Percentiles rank a stretch among this genome's conserved stretches.
Evolutionary conservation across 768 basidiomycete genomes (phyloP).

Genomic region (Boletus sensibilis): DNA sequence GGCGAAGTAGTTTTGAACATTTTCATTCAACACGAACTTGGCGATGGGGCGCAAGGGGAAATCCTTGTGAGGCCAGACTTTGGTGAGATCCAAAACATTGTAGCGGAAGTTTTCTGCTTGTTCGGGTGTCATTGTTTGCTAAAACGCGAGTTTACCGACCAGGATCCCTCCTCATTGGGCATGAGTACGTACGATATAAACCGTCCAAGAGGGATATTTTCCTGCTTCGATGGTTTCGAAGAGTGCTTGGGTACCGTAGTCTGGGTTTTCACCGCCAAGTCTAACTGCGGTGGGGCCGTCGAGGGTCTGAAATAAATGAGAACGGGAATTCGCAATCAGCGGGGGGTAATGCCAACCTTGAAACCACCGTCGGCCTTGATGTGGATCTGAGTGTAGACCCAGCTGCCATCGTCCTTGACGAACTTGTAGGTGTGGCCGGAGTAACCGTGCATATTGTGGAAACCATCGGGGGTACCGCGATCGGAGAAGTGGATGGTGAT

Average conservation of each 20-base stretch:
- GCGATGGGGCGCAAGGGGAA: conserved; percentile 90
- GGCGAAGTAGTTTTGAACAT: conserved; percentile 85
- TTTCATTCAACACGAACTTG: conserved; percentile 78
- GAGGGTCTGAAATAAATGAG: conserved; percentile 52
- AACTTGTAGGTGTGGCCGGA: conserved; percentile 92
- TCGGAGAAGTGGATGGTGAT: conserved; percentile 92
- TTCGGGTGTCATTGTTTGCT: conserved; percentile 92
- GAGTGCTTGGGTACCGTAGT: conserved; percentile 77
- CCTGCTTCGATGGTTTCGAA: conserved; percentile 82
- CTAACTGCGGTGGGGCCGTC: conserved; percentile 61
- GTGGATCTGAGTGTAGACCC: conserved; percentile 87
- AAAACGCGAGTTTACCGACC: conserved; percentile 15
- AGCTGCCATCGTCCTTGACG: conserved; percentile 79
- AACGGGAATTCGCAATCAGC: neutral
- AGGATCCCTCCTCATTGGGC: neutral
- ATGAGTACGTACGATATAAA: conserved; percentile 64
- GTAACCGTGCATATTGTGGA: conserved; percentile 86
- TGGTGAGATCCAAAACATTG: conserved; percentile 90
- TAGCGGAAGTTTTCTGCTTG: conserved; percentile 90
- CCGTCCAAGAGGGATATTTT: conserved; percentile 83
- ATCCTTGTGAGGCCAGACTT: conserved; percentile 85
- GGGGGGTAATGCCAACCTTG: conserved; percentile 48
- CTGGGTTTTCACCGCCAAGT: conserved; percentile 74
- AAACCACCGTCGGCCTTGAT: conserved; percentile 75
- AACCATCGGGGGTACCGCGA: conserved; percentile 91